Base-by-base conservation (phyloP, 2,329 filamentous ascomycete genomes). In the Aspergillus texensis region DNA sequence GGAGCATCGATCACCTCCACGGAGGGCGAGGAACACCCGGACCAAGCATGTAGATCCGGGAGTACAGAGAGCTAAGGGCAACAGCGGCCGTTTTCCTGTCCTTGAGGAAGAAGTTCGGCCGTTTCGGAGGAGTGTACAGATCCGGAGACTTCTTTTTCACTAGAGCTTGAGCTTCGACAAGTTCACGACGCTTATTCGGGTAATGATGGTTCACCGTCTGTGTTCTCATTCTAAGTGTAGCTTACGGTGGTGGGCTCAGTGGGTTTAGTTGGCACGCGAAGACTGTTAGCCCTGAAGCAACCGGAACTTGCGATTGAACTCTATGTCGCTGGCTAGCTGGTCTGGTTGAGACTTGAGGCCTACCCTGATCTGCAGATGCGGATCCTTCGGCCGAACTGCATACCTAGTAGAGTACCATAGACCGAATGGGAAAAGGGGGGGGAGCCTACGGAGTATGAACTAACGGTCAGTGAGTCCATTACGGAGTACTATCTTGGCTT, bases 121-220 rank as follows among this genome's bases (percentile, higher is more conserved):
- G 24, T 60, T 53, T 60, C 58, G 48, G 48, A 45, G 46, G 4
- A 54, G 32, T 43, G 58, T 8, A 54, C 58, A 52, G 32, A 60
- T 45, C 24, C 46, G 26, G 34, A 60, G 48, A 43, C 24, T 60
- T 45, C 48, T 28, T 19, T 19, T 21, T 26, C n/a, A 11, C 48
- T 36, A 32, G 58, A 60, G 34, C 58, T 28, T 53, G 58, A 60
- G 34, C 58, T 53, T 60, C 58, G 30, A 12, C 6, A 43, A 32
- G 39, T 52, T 19, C 36, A 53, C 24, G 21, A 53, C 26, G 26
- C 58, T 60, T 6, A n/a, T 60, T 60, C 28, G 34, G 58, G 58
- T 21, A 60, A 54, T 50, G 58, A 60, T 60, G 30, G 32, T 21
- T 52, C 58, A 26, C 16, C 54, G 19, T 21, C 32, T 45, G 34